Evolutionary conservation across 2,329 filamentous ascomycete species (phyloP), one percentile per base, ranked within the genome.

Genomic region (Ramichloridium luteum): DNA sequence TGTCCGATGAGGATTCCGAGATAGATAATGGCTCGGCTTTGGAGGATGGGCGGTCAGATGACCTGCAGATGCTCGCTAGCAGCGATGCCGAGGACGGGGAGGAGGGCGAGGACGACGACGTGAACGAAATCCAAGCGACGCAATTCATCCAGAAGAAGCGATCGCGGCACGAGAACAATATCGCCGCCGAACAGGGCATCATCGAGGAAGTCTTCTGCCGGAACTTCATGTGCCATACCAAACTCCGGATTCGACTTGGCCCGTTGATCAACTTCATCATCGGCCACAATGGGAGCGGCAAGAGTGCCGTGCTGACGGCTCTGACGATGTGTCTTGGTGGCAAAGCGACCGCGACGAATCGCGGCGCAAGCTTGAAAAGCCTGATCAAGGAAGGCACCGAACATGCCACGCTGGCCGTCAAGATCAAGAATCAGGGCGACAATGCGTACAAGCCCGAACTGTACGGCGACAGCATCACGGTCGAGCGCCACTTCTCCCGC

Each of bases 261-360:
- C 90, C 90, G 0, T 64, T 94, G 22, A 92, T 98, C 56, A 98
- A 98, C 58, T 98, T 98, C 58, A 86, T 98, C 39, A 86, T 94
- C 34, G 90, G 90, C 11, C 85, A 93, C 56, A 98, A 98, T 53
- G 90, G 90, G 17, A 96, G 88, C 53, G 90, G 90, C 20, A 98
- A 98, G 62, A 98, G 90, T 55, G 90, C 90, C 3, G 80, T 96
- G 10, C 62, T 98, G 16, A 96, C 90, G 0, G 90, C 85, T 4
- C 73, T 98, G 42, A 93, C 85, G 0, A 68, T 98, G 18, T 96
- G 90, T 50, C 67, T 98, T n/a, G 90, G 90, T 38, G 88, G 82
- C 13, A 96, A 94, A 56, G 86, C 90, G 2, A 83, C 83, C 33
- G 74, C 82, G 11, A 96, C 90, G 3, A 96, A 96, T 50, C 80